Base-by-base conservation (phyloP, 805 yeast genomes). In the Metschnikowia sp. region DNA sequence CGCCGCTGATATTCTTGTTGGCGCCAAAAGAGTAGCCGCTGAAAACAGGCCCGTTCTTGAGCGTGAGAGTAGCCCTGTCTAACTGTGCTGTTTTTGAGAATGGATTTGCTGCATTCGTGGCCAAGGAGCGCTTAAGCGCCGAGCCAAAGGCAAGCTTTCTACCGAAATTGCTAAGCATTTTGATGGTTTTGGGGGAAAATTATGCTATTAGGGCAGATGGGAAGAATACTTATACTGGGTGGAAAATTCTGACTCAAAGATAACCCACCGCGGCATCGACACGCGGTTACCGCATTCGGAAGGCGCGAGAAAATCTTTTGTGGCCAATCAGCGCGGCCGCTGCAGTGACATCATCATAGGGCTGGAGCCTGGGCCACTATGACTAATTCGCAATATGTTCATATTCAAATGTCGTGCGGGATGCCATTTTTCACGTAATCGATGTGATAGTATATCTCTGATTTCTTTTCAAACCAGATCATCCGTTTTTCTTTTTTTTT, bases 11-110 rank as follows among this genome's bases (percentile, higher is more conserved):
- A 54, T 91, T 88, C 56, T 85, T 86, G 67, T 89, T 83, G 37
- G 98, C 96, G 62, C 99, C 99, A 63, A 94, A 95, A 0, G 98
- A 92, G 65, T 82, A 85, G 36, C 99, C 99, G 60, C 80, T 82
- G 75, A 89, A 89, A 31, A 88, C 84, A 18, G 97, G 97, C 15
- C 98, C 99, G 64, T 90, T 88, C 65, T 91, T 82, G 59, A 92
- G 84, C 26, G 96, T 85, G 59, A 92, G 78, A 12, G 96, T 90
- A 47, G 98, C 98, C 66, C 95, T 82, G 61, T 84, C 87, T 42
- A 85, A 69, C 47, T 58, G 64, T 8, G 76, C 63, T 3, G 72
- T 69, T 48, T 65, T 69, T 36, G 59, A 57, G 44, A 62, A 66
- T n/a, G 56, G 44, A 42, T 59, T 58, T 33, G 69, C 55, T 32